Percentiles rank a stretch among this genome's conserved stretches.
phyloP scores from a whole-genome alignment of 2,329 filamentous ascomycete genomes.

The Hymenoscyphus scutula region DNA sequence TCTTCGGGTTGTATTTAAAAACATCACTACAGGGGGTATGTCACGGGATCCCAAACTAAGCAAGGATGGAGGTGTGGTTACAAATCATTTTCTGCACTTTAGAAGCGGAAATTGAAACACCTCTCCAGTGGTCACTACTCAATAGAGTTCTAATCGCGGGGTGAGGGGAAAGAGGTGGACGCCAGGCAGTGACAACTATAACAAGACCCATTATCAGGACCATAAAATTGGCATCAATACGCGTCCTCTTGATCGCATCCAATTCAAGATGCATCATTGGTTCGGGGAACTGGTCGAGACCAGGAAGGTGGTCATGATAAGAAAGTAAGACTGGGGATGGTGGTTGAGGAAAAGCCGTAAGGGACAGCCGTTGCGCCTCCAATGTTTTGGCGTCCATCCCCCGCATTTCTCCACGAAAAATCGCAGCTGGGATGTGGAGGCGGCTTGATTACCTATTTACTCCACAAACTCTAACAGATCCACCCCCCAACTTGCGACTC shows the following conservation, averaged over 20 bases:
- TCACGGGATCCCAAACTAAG: too few species aligned
- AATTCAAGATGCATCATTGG: not conserved
- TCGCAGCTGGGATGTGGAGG: not conserved
- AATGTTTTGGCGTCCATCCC: not conserved
- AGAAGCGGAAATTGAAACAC: not conserved
- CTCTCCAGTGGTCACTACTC: not conserved
- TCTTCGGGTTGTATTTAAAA: too few species aligned
- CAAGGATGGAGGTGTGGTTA: too few species aligned
- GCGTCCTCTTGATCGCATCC: not conserved
- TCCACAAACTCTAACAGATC: not conserved
- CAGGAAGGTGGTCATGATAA: not conserved
- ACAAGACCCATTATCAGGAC: not conserved
- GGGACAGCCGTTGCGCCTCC: not conserved
- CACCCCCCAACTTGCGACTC: not conserved
- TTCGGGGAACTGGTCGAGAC: not conserved
- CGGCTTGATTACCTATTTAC: not conserved
- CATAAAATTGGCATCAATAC: not conserved
- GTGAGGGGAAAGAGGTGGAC: not conserved
- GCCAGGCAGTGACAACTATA: not conserved
- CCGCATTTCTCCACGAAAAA: not conserved
- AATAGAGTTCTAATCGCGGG: not conserved
- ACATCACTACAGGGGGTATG: too few species aligned
- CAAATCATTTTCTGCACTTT: too few species aligned
- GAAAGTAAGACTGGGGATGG: not conserved
- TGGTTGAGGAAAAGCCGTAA: not conserved